These are phyloP conservation scores for Linnemannia hyalina DNA, from an alignment of 192 early-diverging fungal genomes.

Conservation along the genomic window DNA sequence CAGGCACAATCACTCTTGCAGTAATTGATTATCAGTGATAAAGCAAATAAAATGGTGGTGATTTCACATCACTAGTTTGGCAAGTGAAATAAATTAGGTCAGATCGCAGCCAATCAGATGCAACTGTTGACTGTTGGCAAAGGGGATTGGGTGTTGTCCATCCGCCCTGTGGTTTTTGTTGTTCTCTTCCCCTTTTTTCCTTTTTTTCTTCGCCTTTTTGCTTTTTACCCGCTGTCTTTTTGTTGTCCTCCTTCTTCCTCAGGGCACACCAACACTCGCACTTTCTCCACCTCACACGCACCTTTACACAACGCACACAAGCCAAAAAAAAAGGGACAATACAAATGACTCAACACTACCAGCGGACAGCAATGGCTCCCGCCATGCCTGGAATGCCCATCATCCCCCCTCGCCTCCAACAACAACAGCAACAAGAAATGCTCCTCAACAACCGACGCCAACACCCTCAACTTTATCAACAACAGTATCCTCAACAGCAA, in stretches of 20 bases:
- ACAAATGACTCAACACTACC: conserved; percentile 27
- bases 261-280: not conserved
- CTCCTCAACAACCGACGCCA: conserved; percentile 13
- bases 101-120: not conserved
- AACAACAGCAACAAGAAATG: conserved; percentile 29
- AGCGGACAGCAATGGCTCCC: conserved; percentile 5
- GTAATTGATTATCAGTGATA: not conserved
- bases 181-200: too few species aligned
- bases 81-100: not conserved
- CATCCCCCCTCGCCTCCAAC: conserved; percentile 36
- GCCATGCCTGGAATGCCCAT: conserved; percentile 28
- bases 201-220: not conserved
- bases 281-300: not conserved
- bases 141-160: not conserved
- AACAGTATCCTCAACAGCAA: conserved; percentile 3
- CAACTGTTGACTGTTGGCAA: not conserved
- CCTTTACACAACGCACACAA: not conserved
- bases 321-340: too few species aligned
- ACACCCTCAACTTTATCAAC: not conserved
- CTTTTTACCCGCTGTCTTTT: not conserved
- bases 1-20: too few species aligned
- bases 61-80: not conserved
- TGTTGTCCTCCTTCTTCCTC: not conserved
- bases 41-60: not conserved
- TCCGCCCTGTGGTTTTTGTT: not conserved